Percentiles rank a stretch among this genome's conserved stretches.
Conservation (phyloP, 2,329 filamentous ascomycete species). For the Scytalidium lignicola region DNA sequence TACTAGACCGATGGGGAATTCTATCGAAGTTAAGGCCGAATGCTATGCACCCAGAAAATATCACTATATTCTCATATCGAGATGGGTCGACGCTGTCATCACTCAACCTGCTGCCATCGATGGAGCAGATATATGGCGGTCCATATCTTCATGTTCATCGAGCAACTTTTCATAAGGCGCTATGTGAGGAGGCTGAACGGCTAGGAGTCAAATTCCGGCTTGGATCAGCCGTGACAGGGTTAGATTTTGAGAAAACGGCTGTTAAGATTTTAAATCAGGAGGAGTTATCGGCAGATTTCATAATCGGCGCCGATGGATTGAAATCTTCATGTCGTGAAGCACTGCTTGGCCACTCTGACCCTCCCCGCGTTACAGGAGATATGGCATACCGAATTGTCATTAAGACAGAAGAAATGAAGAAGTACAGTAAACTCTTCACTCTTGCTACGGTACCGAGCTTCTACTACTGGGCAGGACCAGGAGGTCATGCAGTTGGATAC, state of each 20-base stretch:
- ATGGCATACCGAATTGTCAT: constrained; percentile 1
- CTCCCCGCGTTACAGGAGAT: neutral
- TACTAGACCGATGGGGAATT: constrained; percentile 26
- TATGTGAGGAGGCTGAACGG: neutral
- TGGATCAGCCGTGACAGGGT: neutral
- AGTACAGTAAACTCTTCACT: constrained; percentile 15
- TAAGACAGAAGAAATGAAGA: neutral
- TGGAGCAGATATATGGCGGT: constrained; percentile 9
- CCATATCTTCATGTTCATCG: constrained; percentile 1
- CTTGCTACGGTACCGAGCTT: neutral
- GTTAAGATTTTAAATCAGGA: neutral
- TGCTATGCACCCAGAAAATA: constrained; percentile 23
- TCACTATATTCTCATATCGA: constrained; percentile 25
- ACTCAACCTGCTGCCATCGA: constrained; percentile 20
- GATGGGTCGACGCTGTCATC: constrained; percentile 25
- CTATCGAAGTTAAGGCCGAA: constrained; percentile 10
- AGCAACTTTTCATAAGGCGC: neutral
- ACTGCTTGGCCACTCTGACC: neutral
- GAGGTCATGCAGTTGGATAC: neutral
- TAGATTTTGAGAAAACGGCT: neutral
- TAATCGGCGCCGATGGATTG: neutral
- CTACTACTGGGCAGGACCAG: neutral
- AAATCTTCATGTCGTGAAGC: constrained; percentile 1
- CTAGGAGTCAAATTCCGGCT: constrained; percentile 1
- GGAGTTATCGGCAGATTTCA: neutral